Evolutionary conservation across 2,329 filamentous ascomycete species (phyloP), one percentile per base, ranked within the genome.

Genomic region (Aspergillus sp.): DNA sequence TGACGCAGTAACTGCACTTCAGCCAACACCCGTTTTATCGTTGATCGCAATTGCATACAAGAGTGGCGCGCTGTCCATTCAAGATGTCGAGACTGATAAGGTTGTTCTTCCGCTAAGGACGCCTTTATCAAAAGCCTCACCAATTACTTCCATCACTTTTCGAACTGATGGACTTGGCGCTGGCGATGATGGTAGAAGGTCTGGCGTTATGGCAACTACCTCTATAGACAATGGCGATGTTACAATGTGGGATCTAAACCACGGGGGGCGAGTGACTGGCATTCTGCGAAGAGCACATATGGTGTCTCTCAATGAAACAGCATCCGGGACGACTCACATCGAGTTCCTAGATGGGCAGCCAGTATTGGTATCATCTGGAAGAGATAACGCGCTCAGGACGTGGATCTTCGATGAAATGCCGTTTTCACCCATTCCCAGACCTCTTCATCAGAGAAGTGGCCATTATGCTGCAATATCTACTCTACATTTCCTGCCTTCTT

Each of bases 371-470:
- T 95, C 90, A 7, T 93, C 89, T 54, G 94, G 93, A 4, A 77
- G 87, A 43, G 93, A 98, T 66, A 98, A 98, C 69, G 88, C 90
- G 7, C 74, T 98, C 50, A 94, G 91, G 65, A 90, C 90, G 4
- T 96, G 91, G 91, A 93, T 97, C 52, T 95, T 96, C 59, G 91
- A 97, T 61, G 85, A 94, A 65, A 85, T 84, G 0, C 90, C 91
- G 0, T 95, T 95, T 65, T 93, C 88, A 0, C 84, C 90, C 0
- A 78, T 90, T 9, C 93, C 93, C 2, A 82, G 91, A 15, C 85
- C 89, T 22, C 74, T 98, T 25, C 93, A 98, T 67, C 81, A 82
- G 3, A 81, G 93, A 55, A 90, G 87, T 56, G 93, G 93, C 2
- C 93, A 98, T 65, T 88, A 90, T 7, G 90, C 86, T 2, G 85